Evolutionary conservation across 495 filamentous ascomycete genomes (phyloP).

Genomic region (Penicillium chermesinum): DNA sequence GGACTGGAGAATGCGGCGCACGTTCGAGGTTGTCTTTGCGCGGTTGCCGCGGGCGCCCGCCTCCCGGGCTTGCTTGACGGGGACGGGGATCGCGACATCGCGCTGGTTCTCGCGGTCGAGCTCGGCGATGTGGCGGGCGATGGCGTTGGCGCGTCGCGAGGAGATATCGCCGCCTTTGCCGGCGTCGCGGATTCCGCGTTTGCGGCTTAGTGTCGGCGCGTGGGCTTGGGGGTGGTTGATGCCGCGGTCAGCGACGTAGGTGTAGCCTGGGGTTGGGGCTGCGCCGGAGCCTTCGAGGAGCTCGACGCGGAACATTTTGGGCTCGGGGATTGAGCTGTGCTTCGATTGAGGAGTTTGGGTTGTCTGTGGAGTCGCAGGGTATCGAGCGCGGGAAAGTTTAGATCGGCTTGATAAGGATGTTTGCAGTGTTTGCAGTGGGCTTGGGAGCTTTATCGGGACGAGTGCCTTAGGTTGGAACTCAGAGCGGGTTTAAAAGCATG

Average conservation of each 20-base stretch:
- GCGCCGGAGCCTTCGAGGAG: slow-evolving; percentile 66
- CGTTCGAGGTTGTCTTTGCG: slow-evolving; percentile 66
- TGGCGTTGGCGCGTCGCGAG: slow-evolving; percentile 69
- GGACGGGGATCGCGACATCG: slow-evolving; percentile 65
- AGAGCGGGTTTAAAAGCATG: background rate
- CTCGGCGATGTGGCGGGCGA: slow-evolving; percentile 69
- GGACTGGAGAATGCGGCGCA: slow-evolving; percentile 84
- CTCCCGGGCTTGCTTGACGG: slow-evolving; percentile 46
- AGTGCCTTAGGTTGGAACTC: background rate
- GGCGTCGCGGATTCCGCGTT: slow-evolving; percentile 57
- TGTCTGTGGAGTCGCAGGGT: background rate
- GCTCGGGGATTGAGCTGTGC: background rate
- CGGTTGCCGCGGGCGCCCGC: slow-evolving; percentile 43
- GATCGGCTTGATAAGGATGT: slow-evolving; percentile 2
- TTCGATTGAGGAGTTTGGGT: background rate
- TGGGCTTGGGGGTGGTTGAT: slow-evolving; percentile 56
- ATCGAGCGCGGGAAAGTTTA: background rate
- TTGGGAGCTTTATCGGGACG: slow-evolving; percentile 1
- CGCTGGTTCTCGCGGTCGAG: slow-evolving; percentile 74
- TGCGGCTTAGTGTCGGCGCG: slow-evolving; percentile 54
- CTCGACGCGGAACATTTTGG: slow-evolving; percentile 60
- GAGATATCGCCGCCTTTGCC: slow-evolving; percentile 55
- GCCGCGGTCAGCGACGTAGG: slow-evolving; percentile 76
- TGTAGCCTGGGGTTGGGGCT: slow-evolving; percentile 73
- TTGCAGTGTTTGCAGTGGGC: slow-evolving; percentile 3